Base-by-base conservation (phyloP, 2,329 filamentous ascomycete genomes). In the Aspergillus arachidicola region DNA sequence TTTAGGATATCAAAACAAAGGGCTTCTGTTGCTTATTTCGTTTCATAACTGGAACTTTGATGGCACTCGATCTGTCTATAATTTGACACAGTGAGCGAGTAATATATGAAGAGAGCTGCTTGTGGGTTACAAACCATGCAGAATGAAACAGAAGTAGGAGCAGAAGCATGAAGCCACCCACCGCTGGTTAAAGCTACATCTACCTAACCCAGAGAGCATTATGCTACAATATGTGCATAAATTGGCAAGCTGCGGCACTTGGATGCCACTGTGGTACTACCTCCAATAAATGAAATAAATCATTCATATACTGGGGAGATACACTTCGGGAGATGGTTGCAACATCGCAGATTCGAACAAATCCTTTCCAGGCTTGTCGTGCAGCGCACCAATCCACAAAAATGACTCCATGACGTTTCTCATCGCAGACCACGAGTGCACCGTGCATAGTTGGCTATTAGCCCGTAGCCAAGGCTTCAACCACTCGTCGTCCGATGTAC, bases 281-380 rank as follows among this genome's bases (percentile, higher is more conserved):
- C 5, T 16, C 34, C 16, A n/a, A n/a, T 41, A n/a, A 19, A 7
- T 19, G 9, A 19, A 19, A 6, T 1, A 6, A 10, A 30, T 12
- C 26, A 51, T n/a, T 36, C 12, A 55, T 9, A 23, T 2, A 55
- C 21, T 21, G 32, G 51, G 19, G 6, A 38, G n/a, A 6, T 55
- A 32, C 9, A 55, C 5, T 2, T 55, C 5, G 7, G 34, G 32
- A 28, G 51, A 10, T 5, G 5, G 11, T 28, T 6, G 34, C 7
- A 9, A 38, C 51, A 38, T 16, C 7, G 21, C 32, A 2, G 51
- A 38, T 16, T 60, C 23, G 19, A 56, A 60, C 0, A 60, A 21
- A 10, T 57, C 59, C 30, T 57, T 56, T 6, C 59, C 59, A 5
- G 28, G n/a, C 30, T 28, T 2, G 21, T 60, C 58, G 30, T 60